Evolutionary conservation across 192 early-diverging fungal genomes (phyloP).

Genomic region (Spinellus fusiger): DNA sequence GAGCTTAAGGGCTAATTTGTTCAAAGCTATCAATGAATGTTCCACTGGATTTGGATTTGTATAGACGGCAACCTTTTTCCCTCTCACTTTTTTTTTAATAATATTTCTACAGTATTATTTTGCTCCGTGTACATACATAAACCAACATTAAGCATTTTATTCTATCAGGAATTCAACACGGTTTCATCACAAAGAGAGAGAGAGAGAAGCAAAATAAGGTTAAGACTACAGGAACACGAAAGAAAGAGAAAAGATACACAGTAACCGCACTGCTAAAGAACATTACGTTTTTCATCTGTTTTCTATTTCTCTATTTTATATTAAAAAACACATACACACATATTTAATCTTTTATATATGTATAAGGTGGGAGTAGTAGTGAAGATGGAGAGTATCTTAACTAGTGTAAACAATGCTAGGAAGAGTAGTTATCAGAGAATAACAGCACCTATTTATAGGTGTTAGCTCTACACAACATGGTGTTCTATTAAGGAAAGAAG

Average conservation of each 20-base stretch:
- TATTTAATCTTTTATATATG: too few species aligned
- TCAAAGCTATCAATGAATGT: slow-evolving; percentile 89
- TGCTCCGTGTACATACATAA: slow-evolving; percentile 1
- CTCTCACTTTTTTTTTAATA: not conserved
- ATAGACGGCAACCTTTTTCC: slow-evolving; percentile 31
- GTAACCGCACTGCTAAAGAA: too few species aligned
- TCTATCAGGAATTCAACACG: not conserved
- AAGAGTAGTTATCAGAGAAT: too few species aligned
- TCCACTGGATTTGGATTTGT: slow-evolving; percentile 88
- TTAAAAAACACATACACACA: not conserved
- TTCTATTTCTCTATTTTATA: too few species aligned
- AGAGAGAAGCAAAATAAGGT: not conserved
- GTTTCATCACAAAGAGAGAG: not conserved
- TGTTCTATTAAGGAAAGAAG: too few species aligned
- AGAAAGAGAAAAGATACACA: too few species aligned
- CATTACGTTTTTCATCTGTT: too few species aligned
- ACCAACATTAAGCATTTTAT: not conserved
- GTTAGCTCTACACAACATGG: too few species aligned
- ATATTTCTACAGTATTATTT: not conserved
- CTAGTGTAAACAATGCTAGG: too few species aligned
- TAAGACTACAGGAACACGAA: not conserved
- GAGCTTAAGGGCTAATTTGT: slow-evolving; percentile 67
- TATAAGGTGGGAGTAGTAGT: too few species aligned
- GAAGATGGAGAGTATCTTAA: too few species aligned
- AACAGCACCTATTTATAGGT: too few species aligned